Conservation (phyloP, 176 grass and related monocot species). For the Saccharum officinarum region DNA sequence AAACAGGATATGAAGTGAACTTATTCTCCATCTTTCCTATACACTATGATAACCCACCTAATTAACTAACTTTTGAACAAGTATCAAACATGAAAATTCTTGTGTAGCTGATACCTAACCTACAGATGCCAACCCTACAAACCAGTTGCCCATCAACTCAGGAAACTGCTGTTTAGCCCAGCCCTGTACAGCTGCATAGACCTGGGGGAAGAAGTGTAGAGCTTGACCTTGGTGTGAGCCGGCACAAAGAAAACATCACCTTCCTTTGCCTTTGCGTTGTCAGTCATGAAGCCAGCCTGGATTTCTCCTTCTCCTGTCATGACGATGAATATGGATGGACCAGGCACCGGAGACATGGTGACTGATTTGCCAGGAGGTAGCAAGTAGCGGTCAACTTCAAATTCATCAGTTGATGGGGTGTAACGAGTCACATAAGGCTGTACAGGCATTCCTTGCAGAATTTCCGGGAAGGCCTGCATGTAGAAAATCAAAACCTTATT, state of each 20-base stretch:
- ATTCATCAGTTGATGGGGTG: slow-evolving; percentile 80
- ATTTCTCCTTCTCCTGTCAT: slow-evolving; percentile 59
- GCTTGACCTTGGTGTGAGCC: slow-evolving; percentile 48
- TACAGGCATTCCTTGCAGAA: slow-evolving; percentile 56
- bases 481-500: neutral
- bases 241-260: slow-evolving; percentile 76
- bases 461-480: slow-evolving; percentile 75
- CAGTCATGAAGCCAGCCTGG: slow-evolving; percentile 20
- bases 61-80: slow-evolving; percentile 30
- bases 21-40: slow-evolving; percentile 37
- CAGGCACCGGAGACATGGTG: slow-evolving; percentile 54
- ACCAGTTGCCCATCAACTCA: slow-evolving; percentile 44
- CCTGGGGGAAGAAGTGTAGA: slow-evolving; percentile 12
- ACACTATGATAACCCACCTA: slow-evolving; percentile 29
- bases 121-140: neutral
- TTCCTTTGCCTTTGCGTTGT: slow-evolving; percentile 19
- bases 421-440: slow-evolving; percentile 65
- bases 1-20: slow-evolving; percentile 32
- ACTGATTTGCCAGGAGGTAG: slow-evolving; percentile 51
- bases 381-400: slow-evolving; percentile 70
- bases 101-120: neutral
- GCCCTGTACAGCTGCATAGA: slow-evolving; percentile 61
- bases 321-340: slow-evolving; percentile 83
- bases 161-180: slow-evolving; percentile 80
- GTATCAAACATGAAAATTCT: neutral